Conservation (phyloP, 2,329 filamentous ascomycete genomes). For the Aotearoamyces nothofagi region DNA sequence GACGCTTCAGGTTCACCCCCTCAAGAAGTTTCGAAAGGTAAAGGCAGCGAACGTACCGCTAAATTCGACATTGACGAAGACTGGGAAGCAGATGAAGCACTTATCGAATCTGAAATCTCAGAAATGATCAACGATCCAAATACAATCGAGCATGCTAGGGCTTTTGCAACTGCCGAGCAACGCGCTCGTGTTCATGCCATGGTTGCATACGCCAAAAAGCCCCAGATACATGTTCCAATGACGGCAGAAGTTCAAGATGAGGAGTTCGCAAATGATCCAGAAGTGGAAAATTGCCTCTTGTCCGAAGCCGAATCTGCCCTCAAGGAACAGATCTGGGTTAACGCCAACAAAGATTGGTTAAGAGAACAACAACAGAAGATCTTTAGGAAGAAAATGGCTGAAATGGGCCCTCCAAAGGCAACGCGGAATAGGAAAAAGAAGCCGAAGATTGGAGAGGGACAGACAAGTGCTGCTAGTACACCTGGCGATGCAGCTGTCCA, state of each 20-base stretch:
- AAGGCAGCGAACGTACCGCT: conserved; percentile 2
- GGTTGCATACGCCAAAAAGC: conserved; percentile 32
- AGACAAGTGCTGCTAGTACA: conserved; percentile 48
- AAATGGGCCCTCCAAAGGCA: conserved; percentile 36
- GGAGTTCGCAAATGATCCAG: conserved; percentile 80
- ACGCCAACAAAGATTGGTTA: conserved; percentile 88
- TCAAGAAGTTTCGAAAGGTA: not conserved
- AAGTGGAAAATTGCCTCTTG: conserved; percentile 70
- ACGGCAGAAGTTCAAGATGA: conserved; percentile 55
- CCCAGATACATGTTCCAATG: conserved; percentile 35
- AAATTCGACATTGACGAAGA: conserved; percentile 26
- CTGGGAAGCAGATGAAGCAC: conserved; percentile 44
- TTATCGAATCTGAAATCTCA: conserved; percentile 55
- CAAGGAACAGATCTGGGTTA: conserved; percentile 89
- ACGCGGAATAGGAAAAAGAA: conserved; percentile 38
- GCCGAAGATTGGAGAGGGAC: conserved; percentile 47
- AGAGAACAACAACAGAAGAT: conserved; percentile 74
- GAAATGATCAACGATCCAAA: conserved; percentile 51
- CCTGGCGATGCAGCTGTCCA: conserved; percentile 54
- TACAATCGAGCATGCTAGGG: conserved; percentile 37
- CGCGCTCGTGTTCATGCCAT: conserved; percentile 37
- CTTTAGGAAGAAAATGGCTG: conserved; percentile 53
- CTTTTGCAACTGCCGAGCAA: conserved; percentile 41
- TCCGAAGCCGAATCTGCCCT: conserved; percentile 57
- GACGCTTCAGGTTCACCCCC: not conserved